Evolutionary conservation across 352 stramenopile species (phyloP), one percentile per base, ranked within the genome.

Genomic region (Phytophthora ohioensis): DNA sequence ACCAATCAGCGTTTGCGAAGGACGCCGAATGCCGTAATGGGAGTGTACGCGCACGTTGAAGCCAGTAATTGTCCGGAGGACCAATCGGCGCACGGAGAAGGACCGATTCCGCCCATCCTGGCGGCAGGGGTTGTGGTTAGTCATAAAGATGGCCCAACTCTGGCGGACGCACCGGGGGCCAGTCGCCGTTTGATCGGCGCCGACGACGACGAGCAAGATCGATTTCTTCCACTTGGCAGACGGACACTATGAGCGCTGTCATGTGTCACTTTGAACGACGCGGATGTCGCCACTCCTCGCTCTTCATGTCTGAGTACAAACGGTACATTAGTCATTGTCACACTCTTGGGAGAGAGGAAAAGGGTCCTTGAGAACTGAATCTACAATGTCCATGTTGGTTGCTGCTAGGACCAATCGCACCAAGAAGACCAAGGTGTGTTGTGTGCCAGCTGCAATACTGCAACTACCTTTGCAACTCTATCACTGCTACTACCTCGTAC

Each of bases 281-380:
- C 15, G 65, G 47, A 9, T 91, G 81, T 69, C 47, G 34, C 27
- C 81, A 91, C 42, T 52, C 71, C 5, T 46, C 73, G 43, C 69
- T 90, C 45, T 91, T 91, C 53, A 47, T 71, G 51, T 53, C 21
- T 43, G 78, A 91, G 64, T 91, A 90, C 80, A 91, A 76, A 64
- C 63, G 62, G 57, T 72, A 75, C 8, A 42, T 58, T 39, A 55
- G 31, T 57, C 9, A 47, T 49, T 35, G 12, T 38, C 21, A 12
- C 17, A 69, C 13, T 52, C 7, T 11, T 2, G 21, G 21, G 21
- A 27, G 21, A 27, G 41, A 9, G 11, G 12, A 73, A 61, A 64
- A 67, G 65, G 53, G 60, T 75, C 67, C 58, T 64, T 38, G 42
- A 47, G 4, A 60, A 64, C 46, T 68, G 34, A 73, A 48, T 64